These are phyloP conservation scores for Fusarium sambucinum DNA, from an alignment of 2,329 filamentous ascomycete genomes.

Conservation along the genomic window DNA sequence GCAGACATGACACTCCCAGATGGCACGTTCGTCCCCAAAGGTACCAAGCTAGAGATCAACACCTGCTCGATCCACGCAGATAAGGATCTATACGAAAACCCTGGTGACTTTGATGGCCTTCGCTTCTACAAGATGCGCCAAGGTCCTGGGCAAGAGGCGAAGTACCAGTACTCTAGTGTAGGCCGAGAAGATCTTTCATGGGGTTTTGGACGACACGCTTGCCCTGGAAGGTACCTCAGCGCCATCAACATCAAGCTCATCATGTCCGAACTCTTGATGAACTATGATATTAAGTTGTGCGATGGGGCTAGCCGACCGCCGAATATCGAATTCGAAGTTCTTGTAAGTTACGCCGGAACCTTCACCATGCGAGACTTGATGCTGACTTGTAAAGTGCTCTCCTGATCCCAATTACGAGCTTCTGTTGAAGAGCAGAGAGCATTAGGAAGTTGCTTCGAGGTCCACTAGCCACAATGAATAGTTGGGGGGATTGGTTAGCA, in stretches of 20 bases:
- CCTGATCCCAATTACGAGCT: conserved; percentile 19
- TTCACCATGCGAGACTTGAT: accelerated
- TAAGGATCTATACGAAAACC: conserved; percentile 8
- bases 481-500: too few relatives aligned
- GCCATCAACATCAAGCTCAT: conserved; percentile 40
- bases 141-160: conserved; percentile 13
- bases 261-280: conserved; percentile 31
- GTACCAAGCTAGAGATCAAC: conserved; percentile 37
- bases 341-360: background rate
- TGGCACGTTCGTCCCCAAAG: conserved; percentile 33
- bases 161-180: conserved; percentile 31
- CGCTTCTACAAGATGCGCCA: conserved; percentile 36
- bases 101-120: conserved; percentile 28
- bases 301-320: background rate
- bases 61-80: conserved; percentile 37
- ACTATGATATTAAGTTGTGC: conserved; percentile 25
- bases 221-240: conserved; percentile 34
- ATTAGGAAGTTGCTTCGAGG: background rate
- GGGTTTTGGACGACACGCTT: conserved; percentile 37
- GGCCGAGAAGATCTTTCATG: conserved; percentile 18
- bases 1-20: conserved; percentile 26
- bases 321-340: conserved; percentile 26
- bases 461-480: background rate
- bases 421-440: background rate
- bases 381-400: background rate